phyloP scores from a whole-genome alignment of 352 stramenopile species.

The Pythium aristosporum region DNA sequence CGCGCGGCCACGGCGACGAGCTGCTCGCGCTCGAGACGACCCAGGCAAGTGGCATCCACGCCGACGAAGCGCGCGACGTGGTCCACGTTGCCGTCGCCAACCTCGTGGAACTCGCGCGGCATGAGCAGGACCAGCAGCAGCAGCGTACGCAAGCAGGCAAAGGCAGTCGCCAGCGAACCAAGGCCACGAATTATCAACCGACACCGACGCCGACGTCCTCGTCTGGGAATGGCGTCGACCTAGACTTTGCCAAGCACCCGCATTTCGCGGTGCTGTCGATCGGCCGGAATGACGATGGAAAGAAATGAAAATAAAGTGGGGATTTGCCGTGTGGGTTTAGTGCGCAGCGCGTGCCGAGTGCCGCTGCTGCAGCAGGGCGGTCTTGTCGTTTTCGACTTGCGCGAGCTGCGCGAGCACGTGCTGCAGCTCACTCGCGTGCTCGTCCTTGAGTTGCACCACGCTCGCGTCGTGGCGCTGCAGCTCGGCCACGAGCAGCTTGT shows the following conservation, averaged over 20 bases:
- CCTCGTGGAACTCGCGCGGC: conserved; percentile 53
- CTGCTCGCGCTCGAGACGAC: conserved; percentile 27
- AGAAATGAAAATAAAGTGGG: not conserved
- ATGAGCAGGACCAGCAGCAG: conserved; percentile 32
- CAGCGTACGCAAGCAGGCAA: conserved; percentile 18
- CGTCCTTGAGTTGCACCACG: conserved; percentile 54
- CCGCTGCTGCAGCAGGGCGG: conserved; percentile 56
- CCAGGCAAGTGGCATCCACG: conserved; percentile 24
- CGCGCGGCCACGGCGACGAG: conserved; percentile 50
- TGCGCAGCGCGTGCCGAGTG: conserved; percentile 11
- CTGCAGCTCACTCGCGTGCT: conserved; percentile 59
- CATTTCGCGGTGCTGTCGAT: conserved; percentile 71
- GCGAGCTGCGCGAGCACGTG: conserved; percentile 65
- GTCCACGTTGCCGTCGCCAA: conserved; percentile 68
- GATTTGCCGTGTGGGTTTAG: too few species aligned
- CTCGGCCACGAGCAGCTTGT: conserved; percentile 54
- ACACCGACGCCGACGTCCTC: not conserved
- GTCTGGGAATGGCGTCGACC: conserved; percentile 6
- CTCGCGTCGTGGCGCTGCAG: conserved; percentile 41
- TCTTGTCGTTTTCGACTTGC: conserved; percentile 69
- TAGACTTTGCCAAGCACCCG: conserved; percentile 68
- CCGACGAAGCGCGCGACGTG: conserved; percentile 51
- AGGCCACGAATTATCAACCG: not conserved
- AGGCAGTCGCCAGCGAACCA: not conserved
- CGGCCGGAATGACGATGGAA: conserved; percentile 21